Base-by-base conservation (phyloP, 2,329 filamentous ascomycete genomes). In the Polytolypa hystricis region DNA sequence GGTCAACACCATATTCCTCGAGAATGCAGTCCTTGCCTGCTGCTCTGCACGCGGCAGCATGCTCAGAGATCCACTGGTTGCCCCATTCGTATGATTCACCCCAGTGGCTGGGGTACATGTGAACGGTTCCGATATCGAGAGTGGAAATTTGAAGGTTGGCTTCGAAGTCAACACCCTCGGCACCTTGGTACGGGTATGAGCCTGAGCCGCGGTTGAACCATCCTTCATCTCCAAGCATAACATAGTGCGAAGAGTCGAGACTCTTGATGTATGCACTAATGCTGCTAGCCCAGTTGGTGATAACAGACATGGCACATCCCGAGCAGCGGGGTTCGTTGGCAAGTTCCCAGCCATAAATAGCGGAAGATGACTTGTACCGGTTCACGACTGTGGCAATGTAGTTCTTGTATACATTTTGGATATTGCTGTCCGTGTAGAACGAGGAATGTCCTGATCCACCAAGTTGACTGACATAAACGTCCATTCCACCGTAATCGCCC, bases 271-370 rank as follows among this genome's bases (percentile, higher is more conserved):
- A 81, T 6, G 63, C 56, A 17, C 71, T 75, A 2, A 69, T 73
- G 4, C 56, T 56, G 27, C 63, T 58, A 12, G 74, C 74, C 79
- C 77, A 82, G 30, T 70, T 62, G 23, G 66, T 69, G 41, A 81
- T 64, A 15, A 77, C 66, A 5, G 66, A 64, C 1, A 71, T 69
- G 27, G 62, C 58, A 50, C 78, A 82, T 9, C 72, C 69, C 10
- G 67, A 62, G 58, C 77, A 81, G 41, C 77, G 65, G 11, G 77
- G 72, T 56, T 82, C 78, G 45, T 82, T 82, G 39, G 66, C 72
- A 2, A 82, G 60, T 48, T 82, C 77, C 78, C 78, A 82, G 0
- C 75, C 74, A 44, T 81, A 73, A 31, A 82, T 67, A 0, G 77
- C 69, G 0, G 70, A 57, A 0, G 73, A 78, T 42, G 65, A 60